Evolutionary conservation across 805 yeast species (phyloP), one percentile per base, ranked within the genome.

Genomic region (Citeromyces matritensis): DNA sequence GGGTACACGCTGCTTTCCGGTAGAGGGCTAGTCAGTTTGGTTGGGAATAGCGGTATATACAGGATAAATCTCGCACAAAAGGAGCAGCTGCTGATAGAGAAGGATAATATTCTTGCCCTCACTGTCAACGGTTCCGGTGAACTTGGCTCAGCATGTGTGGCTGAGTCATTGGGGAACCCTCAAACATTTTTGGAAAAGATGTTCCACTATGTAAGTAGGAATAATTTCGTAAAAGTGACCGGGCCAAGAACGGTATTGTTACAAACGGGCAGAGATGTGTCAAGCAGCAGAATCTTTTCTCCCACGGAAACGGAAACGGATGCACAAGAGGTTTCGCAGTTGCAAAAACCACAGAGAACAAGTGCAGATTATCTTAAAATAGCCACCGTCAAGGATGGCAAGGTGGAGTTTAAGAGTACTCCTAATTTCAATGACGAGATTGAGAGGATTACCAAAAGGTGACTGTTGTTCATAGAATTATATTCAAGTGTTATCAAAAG

Each of bases 221-320:
- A 60, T 8, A 55, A 55, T 11, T 73, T 63, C 37, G 59, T 73
- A 24, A 61, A 56, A 24, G 52, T 73, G 4, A 45, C 57, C 9
- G 82, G 82, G 0, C 80, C 80, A 8, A 55, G 76, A 29, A 58
- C 58, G 15, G 35, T 69, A 3, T 45, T 69, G 33, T 42, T 69
- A 4, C 73, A 68, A 37, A 60, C 72, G 4, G 26, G 30, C 14
- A 31, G 13, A 17, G 21, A 17, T 7, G 6, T 17, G 21, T 17
- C 21, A 17, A 17, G 21, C 21, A 17, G 21, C 7, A 17, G 7
- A 17, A 7, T 17, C 7, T 17, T 17, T 17, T 17, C 21, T 17
- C 21, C 21, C 7, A 7, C 21, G 6, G 21, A 17, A 17, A 17
- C 21, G 21, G 21, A 17, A 17, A 7, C 6, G 5, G 21, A 17